phyloP scores from a whole-genome alignment of 176 grass and related monocot genomes.

The Elymus sibiricus region DNA sequence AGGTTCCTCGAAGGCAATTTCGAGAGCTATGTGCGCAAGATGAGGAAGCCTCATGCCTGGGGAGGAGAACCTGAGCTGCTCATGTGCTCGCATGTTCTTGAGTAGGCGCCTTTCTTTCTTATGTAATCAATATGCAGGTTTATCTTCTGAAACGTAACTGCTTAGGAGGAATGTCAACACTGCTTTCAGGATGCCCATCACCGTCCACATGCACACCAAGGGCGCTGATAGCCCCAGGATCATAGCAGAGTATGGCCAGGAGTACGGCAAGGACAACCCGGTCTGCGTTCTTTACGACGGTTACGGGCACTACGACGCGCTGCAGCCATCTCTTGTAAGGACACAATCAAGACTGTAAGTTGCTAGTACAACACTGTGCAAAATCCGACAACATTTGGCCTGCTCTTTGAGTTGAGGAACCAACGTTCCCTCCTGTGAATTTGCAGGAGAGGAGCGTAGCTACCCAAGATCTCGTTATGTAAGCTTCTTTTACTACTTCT shows the following conservation, averaged over 20 bases:
- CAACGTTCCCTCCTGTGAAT: not conserved
- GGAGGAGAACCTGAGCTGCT: conserved; percentile 88
- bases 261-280: conserved; percentile 88
- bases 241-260: conserved; percentile 95
- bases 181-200: conserved; percentile 75
- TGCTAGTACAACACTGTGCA: not conserved
- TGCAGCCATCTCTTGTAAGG: conserved; percentile 62
- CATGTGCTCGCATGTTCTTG: conserved; percentile 96
- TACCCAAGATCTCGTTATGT: conserved; percentile 13
- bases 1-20: conserved; percentile 96
- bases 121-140: not conserved
- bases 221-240: conserved; percentile 54
- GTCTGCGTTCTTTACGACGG: conserved; percentile 80
- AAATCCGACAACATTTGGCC: conserved; percentile 27
- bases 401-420: conserved; percentile 3
- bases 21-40: conserved; percentile 79
- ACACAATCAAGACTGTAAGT: conserved; percentile 60
- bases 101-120: conserved; percentile 31
- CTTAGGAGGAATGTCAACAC: not conserved
- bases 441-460: conserved; percentile 45
- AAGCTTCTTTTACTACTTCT: conserved; percentile 30
- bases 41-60: conserved; percentile 89
- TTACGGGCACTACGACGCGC: conserved; percentile 78
- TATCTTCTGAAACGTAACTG: not conserved
- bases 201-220: conserved; percentile 81